Conservation (phyloP, 2,329 filamentous ascomycete genomes). For the Aspergillus amoenus region DNA sequence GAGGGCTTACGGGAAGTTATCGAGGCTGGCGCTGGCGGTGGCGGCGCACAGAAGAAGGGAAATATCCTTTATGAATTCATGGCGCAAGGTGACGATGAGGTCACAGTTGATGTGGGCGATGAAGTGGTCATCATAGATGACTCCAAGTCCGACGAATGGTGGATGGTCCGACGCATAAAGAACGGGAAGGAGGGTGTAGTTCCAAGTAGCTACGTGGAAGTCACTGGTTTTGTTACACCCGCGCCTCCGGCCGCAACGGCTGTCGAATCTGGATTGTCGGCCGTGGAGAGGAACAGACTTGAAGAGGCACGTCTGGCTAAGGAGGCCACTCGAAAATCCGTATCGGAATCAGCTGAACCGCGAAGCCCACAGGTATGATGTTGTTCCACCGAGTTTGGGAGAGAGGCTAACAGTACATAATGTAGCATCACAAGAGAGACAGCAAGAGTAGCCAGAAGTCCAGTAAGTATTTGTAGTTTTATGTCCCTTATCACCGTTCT, state of each 20-base stretch:
- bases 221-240: conserved; percentile 65
- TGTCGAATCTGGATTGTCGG: conserved; percentile 62
- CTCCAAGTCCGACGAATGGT: conserved; percentile 94
- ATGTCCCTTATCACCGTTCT: background rate
- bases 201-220: conserved; percentile 91
- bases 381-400: conserved; percentile 46
- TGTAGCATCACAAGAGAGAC: conserved; percentile 72
- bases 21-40: conserved; percentile 66
- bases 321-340: conserved; percentile 68
- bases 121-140: conserved; percentile 91
- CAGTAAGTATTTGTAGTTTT: conserved; percentile 59
- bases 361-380: conserved; percentile 68
- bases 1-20: conserved; percentile 81
- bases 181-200: conserved; percentile 95
- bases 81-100: conserved; percentile 94
- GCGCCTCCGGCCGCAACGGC: conserved; percentile 50
- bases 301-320: conserved; percentile 84
- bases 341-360: conserved; percentile 54
- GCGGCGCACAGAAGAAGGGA: conserved; percentile 69
- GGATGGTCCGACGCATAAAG: conserved; percentile 87
- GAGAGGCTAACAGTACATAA: conserved; percentile 60
- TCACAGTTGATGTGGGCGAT: conserved; percentile 84
- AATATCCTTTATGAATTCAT: conserved; percentile 92
- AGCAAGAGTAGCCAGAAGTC: conserved; percentile 68
- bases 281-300: conserved; percentile 71